Conservation (phyloP, 495 filamentous ascomycete species). For the Entonaema liquescens region DNA sequence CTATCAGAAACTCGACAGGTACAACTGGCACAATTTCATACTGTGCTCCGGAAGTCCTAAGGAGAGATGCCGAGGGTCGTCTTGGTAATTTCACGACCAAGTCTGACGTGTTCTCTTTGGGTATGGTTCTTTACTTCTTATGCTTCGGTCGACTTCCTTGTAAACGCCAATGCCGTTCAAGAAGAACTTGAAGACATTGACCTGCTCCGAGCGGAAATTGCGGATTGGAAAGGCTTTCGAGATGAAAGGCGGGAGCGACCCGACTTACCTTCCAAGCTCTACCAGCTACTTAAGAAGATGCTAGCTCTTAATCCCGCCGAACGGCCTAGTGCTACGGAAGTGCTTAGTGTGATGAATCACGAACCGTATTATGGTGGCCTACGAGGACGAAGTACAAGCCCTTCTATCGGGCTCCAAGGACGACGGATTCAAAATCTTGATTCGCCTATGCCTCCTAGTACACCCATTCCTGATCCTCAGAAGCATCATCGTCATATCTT, state of each 20-base stretch:
- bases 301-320: slow-evolving; percentile 79
- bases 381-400: slow-evolving; percentile 47
- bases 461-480: slow-evolving; percentile 53
- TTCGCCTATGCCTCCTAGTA: slow-evolving; percentile 59
- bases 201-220: slow-evolving; percentile 84
- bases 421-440: slow-evolving; percentile 66
- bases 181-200: slow-evolving; percentile 97
- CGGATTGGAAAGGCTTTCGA: slow-evolving; percentile 84
- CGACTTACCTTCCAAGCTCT: slow-evolving; percentile 87
- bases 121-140: slow-evolving; percentile 98
- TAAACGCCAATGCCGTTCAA: slow-evolving; percentile 79
- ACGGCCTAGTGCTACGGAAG: slow-evolving; percentile 86
- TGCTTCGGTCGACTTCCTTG: slow-evolving; percentile 92
- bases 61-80: slow-evolving; percentile 71
- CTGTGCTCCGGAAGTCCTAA: slow-evolving; percentile 93
- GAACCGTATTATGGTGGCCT: slow-evolving; percentile 59
- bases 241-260: slow-evolving; percentile 74
- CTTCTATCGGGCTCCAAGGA: slow-evolving; percentile 53
- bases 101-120: slow-evolving; percentile 94
- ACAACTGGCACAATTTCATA: slow-evolving; percentile 97
- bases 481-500: slow-evolving; percentile 43
- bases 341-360: slow-evolving; percentile 80
- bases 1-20: slow-evolving; percentile 83
- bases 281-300: slow-evolving; percentile 80
- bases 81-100: slow-evolving; percentile 95